Evolutionary conservation across 768 basidiomycete species (phyloP), one percentile per base, ranked within the genome.

Genomic region (Kwoniella pini): DNA sequence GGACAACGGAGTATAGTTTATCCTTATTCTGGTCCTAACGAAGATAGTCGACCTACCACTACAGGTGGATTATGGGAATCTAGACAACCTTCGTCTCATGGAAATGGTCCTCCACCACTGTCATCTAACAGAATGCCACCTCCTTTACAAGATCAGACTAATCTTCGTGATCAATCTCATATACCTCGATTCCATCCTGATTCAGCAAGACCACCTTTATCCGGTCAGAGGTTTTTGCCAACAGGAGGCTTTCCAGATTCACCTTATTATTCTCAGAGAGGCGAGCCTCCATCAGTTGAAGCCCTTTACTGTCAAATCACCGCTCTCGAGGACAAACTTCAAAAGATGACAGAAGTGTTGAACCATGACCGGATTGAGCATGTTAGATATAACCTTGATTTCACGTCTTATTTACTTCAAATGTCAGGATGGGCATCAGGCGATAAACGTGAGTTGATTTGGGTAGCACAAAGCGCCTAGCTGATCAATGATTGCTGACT

Each of bases 341-440:
- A 60, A 13, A 48, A 54, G n/a, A 26, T 71, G 27, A 55, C 54
- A 17, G 60, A 64, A 17, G 30, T 62, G 2, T 38, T 74, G 9
- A 61, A 64, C 19, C 40, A 46, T 7, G 70, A 74, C 28, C 44
- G 72, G 13, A 43, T 71, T 9, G 72, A 71, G 3, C 57, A 64
- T 38, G 64, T 67, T 1, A 28, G 69, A 22, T 48, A 57, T 24
- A 63, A 59, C 30, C 43, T 74, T 15, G 68, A 74, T 30, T 51
- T 62, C 7, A 55, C 66, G 4, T 62, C 68, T 12, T 62, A 65
- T 42, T 30, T 74, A 17, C 48, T 64, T 15, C 64, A 65, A 38
- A 58, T 74, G 49, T 54, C 55, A 1, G 57, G 57, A 2, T 71
- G 65, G 68, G 36, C 69, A 3, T 54, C 61, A n/a, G 40, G 50